A percentile compares a stretch with the other conserved stretches of the same genome.
Conservation (phyloP, 2,329 filamentous ascomycete genomes). For the Bipolaris zeicola region DNA sequence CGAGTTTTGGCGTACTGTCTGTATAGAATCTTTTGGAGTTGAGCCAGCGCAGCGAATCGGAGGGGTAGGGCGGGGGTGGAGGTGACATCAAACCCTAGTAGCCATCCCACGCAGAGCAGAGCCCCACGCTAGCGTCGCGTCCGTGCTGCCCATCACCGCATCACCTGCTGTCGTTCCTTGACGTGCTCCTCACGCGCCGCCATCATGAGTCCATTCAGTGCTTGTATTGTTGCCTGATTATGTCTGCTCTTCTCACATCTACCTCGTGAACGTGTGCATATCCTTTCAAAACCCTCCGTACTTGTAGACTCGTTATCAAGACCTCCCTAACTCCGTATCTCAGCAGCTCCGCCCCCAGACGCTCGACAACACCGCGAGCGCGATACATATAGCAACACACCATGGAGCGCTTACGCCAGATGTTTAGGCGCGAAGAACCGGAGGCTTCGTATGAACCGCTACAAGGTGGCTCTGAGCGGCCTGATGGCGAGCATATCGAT, state of each 20-base stretch:
- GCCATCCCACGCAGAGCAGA: conserved; percentile 8
- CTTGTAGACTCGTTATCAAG: conserved; percentile 9
- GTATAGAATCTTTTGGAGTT: not conserved
- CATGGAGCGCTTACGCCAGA: conserved; percentile 46
- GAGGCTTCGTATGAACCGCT: conserved; percentile 46
- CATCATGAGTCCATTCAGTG: conserved; percentile 21
- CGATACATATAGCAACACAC: conserved; percentile 5
- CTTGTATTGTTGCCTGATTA: conserved; percentile 16
- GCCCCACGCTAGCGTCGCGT: conserved; percentile 10
- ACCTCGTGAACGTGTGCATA: conserved; percentile 4
- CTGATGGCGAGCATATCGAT: conserved; percentile 44
- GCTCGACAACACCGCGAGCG: conserved; percentile 8
- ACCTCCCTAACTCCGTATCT: conserved; percentile 5
- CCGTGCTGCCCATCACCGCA: conserved; percentile 9
- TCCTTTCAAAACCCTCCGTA: conserved; percentile 12
- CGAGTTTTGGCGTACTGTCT: not conserved
- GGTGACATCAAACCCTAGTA: conserved; percentile 16
- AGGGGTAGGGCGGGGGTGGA: conserved; percentile 21
- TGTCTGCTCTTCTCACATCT: conserved; percentile 24
- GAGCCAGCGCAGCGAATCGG: conserved; percentile 12
- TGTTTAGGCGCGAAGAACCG: conserved; percentile 38
- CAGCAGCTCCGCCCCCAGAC: conserved; percentile 7
- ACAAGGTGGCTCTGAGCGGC: conserved; percentile 43
- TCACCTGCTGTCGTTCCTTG: conserved; percentile 15
- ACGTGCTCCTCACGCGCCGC: conserved; percentile 20